phyloP scores from a whole-genome alignment of 257 asterid genomes.

The Asclepias syriaca region DNA sequence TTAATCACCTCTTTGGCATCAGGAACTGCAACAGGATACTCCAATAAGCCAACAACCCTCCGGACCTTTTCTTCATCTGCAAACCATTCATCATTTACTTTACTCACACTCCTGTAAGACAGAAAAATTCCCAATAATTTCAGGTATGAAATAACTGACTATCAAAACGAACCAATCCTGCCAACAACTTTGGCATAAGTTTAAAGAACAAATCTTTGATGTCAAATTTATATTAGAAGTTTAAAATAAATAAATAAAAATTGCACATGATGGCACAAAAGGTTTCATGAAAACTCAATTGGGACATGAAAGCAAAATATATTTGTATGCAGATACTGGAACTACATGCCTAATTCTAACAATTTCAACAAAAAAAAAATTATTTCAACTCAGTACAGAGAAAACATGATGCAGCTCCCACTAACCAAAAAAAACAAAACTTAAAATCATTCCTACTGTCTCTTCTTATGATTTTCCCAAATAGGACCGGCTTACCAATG shows the following conservation, averaged over 20 bases:
- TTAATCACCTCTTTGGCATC: conserved; percentile 52
- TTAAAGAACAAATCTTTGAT: not conserved
- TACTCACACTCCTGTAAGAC: conserved; percentile 86
- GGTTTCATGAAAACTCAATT: not conserved
- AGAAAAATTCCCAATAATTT: conserved; percentile 23
- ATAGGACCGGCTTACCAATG: conserved; percentile 53
- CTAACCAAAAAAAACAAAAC: conserved; percentile 10
- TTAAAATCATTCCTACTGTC: not conserved
- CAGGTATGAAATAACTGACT: not conserved
- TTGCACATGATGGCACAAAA: not conserved
- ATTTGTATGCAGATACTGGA: not conserved
- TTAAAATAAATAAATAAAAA: not conserved
- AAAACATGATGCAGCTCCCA: not conserved
- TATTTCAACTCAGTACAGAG: not conserved
- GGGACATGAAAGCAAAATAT: not conserved
- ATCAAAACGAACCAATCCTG: no score
- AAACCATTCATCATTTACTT: conserved; percentile 97
- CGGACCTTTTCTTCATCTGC: conserved; percentile 89
- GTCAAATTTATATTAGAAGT: not conserved
- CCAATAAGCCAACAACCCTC: conserved; percentile 76
- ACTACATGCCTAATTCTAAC: not conserved
- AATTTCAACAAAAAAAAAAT: not conserved
- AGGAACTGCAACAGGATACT: conserved; percentile 36
- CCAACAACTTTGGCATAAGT: not conserved
- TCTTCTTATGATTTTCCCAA: not conserved